A percentile compares a stretch with the other conserved stretches of the same genome.
Evolutionary conservation across 1,139 yeast species (phyloP).

Genomic region (Saccharomycopsis hybrid): DNA sequence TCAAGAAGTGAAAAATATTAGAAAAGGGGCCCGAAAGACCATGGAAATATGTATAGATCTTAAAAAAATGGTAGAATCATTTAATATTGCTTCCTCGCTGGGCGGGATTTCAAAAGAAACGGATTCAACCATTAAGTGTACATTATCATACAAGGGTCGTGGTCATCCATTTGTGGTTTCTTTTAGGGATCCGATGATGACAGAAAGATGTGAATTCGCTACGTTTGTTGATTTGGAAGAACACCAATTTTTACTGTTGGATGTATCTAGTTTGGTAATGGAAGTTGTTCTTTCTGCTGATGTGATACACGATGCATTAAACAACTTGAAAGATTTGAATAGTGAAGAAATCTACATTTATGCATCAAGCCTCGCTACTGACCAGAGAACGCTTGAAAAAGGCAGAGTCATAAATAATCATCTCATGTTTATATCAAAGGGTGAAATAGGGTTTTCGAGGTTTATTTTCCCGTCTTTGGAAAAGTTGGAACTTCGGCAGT

Average conservation of each 20-base stretch:
- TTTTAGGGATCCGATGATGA: conserved; percentile 63
- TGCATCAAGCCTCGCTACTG: conserved; percentile 27
- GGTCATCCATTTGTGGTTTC: conserved; percentile 65
- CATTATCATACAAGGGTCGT: conserved; percentile 43
- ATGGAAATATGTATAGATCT: conserved; percentile 33
- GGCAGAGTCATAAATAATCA: conserved; percentile 25
- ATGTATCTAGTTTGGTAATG: conserved; percentile 44
- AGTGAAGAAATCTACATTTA: conserved; percentile 55
- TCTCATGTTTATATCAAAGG: conserved; percentile 53
- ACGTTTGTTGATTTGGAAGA: conserved; percentile 43
- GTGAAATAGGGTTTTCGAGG: conserved; percentile 66
- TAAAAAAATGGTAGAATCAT: conserved; percentile 39
- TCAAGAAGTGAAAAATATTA: conserved; percentile 2
- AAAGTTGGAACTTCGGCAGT: conserved; percentile 29
- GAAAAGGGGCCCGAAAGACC: conserved; percentile 10
- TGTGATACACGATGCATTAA: conserved; percentile 54
- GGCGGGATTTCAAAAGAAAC: conserved; percentile 24
- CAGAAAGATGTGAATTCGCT: conserved; percentile 64
- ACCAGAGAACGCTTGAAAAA: conserved; percentile 23
- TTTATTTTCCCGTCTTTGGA: conserved; percentile 65
- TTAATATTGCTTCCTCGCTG: conserved; percentile 33
- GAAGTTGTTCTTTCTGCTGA: conserved; percentile 67
- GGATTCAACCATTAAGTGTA: conserved; percentile 35
- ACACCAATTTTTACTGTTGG: conserved; percentile 36
- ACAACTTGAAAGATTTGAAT: conserved; percentile 59